These are phyloP conservation scores for Suhomyces taliae DNA, from an alignment of 1,139 yeast species.

Conservation along the genomic window DNA sequence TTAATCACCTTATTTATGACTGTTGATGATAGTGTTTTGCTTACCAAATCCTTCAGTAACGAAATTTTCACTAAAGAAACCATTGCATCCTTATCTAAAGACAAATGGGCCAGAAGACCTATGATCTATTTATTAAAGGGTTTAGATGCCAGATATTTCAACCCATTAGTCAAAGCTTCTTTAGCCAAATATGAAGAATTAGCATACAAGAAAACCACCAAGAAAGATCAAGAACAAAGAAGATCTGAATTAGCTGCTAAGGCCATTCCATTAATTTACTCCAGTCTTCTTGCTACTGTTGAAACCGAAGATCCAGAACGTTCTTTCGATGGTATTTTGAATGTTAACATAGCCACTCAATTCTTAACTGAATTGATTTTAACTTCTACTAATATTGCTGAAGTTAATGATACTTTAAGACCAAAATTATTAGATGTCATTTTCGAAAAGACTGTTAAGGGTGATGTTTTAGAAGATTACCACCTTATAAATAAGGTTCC, in stretches of 20 bases:
- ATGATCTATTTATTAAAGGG: slow-evolving; percentile 79
- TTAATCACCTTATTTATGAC: slow-evolving; percentile 78
- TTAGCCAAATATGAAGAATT: slow-evolving; percentile 60
- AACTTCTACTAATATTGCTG: slow-evolving; percentile 47
- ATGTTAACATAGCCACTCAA: slow-evolving; percentile 80
- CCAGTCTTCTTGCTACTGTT: slow-evolving; percentile 49
- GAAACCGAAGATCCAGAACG: slow-evolving; percentile 25
- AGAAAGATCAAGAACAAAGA: slow-evolving; percentile 80
- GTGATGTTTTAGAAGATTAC: slow-evolving; percentile 67
- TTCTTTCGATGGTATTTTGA: slow-evolving; percentile 42
- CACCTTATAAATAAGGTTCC: slow-evolving; percentile 69
- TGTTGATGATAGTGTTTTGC: slow-evolving; percentile 89
- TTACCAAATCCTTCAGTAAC: slow-evolving; percentile 67
- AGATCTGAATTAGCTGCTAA: slow-evolving; percentile 64
- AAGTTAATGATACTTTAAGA: slow-evolving; percentile 46
- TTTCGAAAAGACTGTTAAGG: slow-evolving; percentile 56
- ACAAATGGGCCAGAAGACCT: slow-evolving; percentile 87
- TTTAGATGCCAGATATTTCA: slow-evolving; percentile 78
- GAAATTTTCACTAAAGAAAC: slow-evolving; percentile 57
- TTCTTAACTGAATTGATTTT: slow-evolving; percentile 74
- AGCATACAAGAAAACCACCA: slow-evolving; percentile 70
- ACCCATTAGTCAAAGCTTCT: slow-evolving; percentile 65
- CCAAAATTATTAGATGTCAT: slow-evolving; percentile 55
- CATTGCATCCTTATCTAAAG: slow-evolving; percentile 59
- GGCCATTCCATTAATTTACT: slow-evolving; percentile 67